Evolutionary conservation across 2,329 filamentous ascomycete species (phyloP).

Genomic region (Onygenales sp.): DNA sequence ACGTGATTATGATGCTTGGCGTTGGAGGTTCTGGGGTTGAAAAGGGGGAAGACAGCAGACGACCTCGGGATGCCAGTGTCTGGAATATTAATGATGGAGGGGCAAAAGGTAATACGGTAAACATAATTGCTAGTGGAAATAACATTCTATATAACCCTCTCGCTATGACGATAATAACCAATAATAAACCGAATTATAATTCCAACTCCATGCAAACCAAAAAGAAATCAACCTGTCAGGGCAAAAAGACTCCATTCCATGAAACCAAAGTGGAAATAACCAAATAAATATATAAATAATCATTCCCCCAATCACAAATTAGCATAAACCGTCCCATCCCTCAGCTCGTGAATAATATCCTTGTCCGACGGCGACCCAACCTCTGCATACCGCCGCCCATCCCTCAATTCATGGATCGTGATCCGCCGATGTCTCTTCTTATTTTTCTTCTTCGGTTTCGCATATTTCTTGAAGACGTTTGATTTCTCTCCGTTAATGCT

Average conservation of each 20-base stretch:
- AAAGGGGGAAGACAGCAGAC: no score
- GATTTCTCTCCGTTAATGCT: background rate
- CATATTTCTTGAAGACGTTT: conserved; percentile 9
- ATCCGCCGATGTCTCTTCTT: conserved; percentile 23
- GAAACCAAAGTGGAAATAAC: background rate
- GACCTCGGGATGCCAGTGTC: no score
- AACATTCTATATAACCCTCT: background rate
- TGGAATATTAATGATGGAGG: no score
- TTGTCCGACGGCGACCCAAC: conserved; percentile 27
- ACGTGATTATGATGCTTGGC: background rate
- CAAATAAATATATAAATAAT: background rate
- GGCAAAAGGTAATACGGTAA: background rate
- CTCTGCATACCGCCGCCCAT: conserved; percentile 33
- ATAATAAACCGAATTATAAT: background rate
- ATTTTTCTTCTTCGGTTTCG: background rate
- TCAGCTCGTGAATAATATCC: conserved; percentile 32
- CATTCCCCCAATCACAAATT: conserved; percentile 21
- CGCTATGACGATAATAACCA: background rate
- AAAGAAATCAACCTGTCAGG: background rate
- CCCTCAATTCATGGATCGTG: conserved; percentile 33
- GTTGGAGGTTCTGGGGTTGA: background rate
- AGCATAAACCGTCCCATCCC: conserved; percentile 35
- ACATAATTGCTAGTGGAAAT: background rate
- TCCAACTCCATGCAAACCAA: background rate
- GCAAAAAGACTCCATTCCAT: background rate